Percentiles rank a stretch among this genome's conserved stretches.
Evolutionary conservation across 129 eudicot species (phyloP).

Genomic region (Solidago caesia): DNA sequence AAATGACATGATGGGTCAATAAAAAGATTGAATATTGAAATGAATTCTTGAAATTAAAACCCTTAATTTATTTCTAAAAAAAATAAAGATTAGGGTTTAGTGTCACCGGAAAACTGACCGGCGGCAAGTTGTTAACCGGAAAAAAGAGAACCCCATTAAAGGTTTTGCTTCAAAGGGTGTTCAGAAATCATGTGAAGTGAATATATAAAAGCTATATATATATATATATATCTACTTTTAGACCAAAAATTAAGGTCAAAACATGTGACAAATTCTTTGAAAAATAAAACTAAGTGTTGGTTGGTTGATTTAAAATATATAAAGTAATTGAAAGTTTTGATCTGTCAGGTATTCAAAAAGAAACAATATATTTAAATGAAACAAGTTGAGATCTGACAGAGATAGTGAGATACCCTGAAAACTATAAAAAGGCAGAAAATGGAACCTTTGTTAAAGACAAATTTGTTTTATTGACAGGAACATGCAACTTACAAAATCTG

Average conservation of each 20-base stretch:
- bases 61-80: constrained; percentile 23
- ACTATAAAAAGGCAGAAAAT: constrained; percentile 14
- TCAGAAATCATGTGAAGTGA: constrained; percentile 62
- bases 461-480: neutral
- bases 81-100: constrained; percentile 8
- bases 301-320: constrained; percentile 19
- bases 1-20: constrained; percentile 49
- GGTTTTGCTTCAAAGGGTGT: constrained; percentile 28
- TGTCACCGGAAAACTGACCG: constrained; percentile 36
- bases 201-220: neutral
- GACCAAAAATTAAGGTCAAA: constrained; percentile 43
- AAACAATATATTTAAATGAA: constrained; percentile 19
- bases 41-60: constrained; percentile 9
- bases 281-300: constrained; percentile 25
- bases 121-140: constrained; percentile 28
- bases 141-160: constrained; percentile 30
- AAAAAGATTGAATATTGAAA: constrained; percentile 20
- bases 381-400: constrained; percentile 32
- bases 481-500: no score
- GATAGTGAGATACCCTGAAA: constrained; percentile 26
- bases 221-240: constrained; percentile 4
- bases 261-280: constrained; percentile 49
- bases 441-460: constrained; percentile 25
- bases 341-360: constrained; percentile 35
- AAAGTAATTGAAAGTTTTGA: constrained; percentile 31